Base-by-base conservation (phyloP, 306 rosid species). In the Rubus parviflorus region DNA sequence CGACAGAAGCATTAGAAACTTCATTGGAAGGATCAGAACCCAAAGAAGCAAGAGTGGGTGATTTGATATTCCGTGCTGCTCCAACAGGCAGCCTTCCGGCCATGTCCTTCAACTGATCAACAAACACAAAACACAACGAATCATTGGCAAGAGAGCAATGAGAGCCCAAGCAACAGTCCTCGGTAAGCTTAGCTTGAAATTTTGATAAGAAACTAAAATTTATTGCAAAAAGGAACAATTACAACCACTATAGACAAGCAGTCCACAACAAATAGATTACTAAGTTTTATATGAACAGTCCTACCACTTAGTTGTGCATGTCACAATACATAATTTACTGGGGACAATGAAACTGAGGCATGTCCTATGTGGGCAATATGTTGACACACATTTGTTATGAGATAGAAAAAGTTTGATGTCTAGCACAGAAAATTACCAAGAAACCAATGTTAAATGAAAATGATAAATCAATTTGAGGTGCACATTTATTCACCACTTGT, bases 1-100 rank as follows among this genome's bases (percentile, higher is more conserved):
- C 97, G 68, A 83, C 38, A 42, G 90, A 83, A 85, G 89, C 76
- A 85, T 60, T 81, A 78, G 85, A 73, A 73, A 86, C 75, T 63
- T 92, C 97, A 70, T 83, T 90, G 79, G 84, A 85, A 75, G 88
- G 86, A 74, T 82, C 86, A 53, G 93, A 88, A 79, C 92, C 88
- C 53, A 91, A 78, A 53, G 97, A 92, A 80, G 93, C 68, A 78
- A 86, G 85, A 86, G 91, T 76, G 25, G 92, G 92, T 58, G 97
- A 89, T 86, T 92, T 92, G 71, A 86, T 83, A 78, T 74, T 95
- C 76, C 92, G 90, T 23, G 87, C 85, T 48, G 94, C 90, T 84
- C 97, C 99, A 64, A 95, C 89, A 70, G 99, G 99, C 71, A 92
- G 89, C 87, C 96, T 85, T 88, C 92, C 99, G 81, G 99, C 99